Conservation (phyloP, 352 stramenopile species). For the Labyrinthula sp. region DNA sequence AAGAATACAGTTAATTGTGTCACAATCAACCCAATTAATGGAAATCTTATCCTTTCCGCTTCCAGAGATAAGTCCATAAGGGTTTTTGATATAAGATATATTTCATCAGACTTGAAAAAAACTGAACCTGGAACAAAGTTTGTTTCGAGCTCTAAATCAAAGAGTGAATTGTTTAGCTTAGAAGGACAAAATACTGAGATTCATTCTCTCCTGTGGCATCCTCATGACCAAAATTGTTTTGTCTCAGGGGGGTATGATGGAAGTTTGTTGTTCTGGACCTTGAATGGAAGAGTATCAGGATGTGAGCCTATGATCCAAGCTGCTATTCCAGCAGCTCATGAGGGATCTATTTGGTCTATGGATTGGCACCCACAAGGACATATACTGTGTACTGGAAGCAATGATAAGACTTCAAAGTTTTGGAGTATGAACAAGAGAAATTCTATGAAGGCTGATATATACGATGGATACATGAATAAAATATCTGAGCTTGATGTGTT, state of each 20-base stretch:
- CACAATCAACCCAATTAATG: constrained; percentile 79
- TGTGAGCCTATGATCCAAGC: constrained; percentile 56
- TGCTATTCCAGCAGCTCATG: constrained; percentile 67
- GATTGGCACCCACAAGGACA: constrained; percentile 88
- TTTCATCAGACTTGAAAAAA: no score
- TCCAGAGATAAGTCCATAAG: constrained; percentile 93
- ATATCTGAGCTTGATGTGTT: constrained; percentile 23
- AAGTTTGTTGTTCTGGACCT: constrained; percentile 88
- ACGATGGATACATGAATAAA: constrained; percentile 24
- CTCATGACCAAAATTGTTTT: constrained; percentile 80
- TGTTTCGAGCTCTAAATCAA: constrained; percentile 6
- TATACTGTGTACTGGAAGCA: constrained; percentile 75
- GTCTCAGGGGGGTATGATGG: constrained; percentile 85
- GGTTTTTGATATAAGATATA: constrained; percentile 88
- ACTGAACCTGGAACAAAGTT: constrained; percentile 40
- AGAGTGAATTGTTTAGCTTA: constrained; percentile 43
- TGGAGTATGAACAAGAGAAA: constrained; percentile 80
- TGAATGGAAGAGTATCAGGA: constrained; percentile 40
- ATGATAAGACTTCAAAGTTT: constrained; percentile 92
- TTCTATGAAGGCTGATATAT: constrained; percentile 19
- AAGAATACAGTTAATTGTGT: constrained; percentile 56
- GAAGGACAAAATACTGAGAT: constrained; percentile 85
- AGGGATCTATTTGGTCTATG: constrained; percentile 90
- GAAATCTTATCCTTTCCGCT: constrained; percentile 85
- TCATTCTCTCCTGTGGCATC: constrained; percentile 83